phyloP scores from a whole-genome alignment of 805 yeast species.

The Lipomyces orientalis region DNA sequence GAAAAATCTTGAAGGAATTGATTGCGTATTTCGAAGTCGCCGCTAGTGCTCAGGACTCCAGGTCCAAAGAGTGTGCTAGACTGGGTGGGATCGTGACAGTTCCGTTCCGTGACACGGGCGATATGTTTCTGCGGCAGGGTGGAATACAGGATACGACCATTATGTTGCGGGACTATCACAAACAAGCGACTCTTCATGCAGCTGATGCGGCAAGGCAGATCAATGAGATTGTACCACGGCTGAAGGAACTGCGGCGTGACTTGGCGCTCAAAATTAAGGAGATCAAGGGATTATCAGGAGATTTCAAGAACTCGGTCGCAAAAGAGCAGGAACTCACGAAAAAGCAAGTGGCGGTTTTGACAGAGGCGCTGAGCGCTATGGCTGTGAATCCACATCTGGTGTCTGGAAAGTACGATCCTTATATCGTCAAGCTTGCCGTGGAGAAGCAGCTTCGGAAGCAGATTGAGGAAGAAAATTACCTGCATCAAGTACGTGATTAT shows the following conservation, averaged over 20 bases:
- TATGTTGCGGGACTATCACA: slow-evolving; percentile 54
- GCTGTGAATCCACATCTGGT: slow-evolving; percentile 53
- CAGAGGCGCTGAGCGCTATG: slow-evolving; percentile 60
- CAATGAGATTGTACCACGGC: slow-evolving; percentile 64
- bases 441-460: slow-evolving; percentile 81
- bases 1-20: slow-evolving; percentile 75
- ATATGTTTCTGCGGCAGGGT: slow-evolving; percentile 47
- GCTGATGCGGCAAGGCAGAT: slow-evolving; percentile 65
- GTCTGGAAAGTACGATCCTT: slow-evolving; percentile 76
- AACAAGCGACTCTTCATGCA: slow-evolving; percentile 63
- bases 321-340: slow-evolving; percentile 58
- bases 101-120: slow-evolving; percentile 34
- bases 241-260: slow-evolving; percentile 65
- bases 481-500: slow-evolving; percentile 56
- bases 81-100: slow-evolving; percentile 78
- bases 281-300: slow-evolving; percentile 78
- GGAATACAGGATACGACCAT: slow-evolving; percentile 41
- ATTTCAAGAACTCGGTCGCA: slow-evolving; percentile 76
- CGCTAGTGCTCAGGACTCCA: slow-evolving; percentile 85
- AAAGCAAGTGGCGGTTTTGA: slow-evolving; percentile 36
- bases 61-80: slow-evolving; percentile 79
- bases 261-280: slow-evolving; percentile 83
- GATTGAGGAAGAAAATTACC: slow-evolving; percentile 78
- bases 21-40: slow-evolving; percentile 77
- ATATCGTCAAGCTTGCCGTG: slow-evolving; percentile 67